Evolutionary conservation across 345 rosid genomes (phyloP).

Genomic region (Eucalyptus dawsonii): DNA sequence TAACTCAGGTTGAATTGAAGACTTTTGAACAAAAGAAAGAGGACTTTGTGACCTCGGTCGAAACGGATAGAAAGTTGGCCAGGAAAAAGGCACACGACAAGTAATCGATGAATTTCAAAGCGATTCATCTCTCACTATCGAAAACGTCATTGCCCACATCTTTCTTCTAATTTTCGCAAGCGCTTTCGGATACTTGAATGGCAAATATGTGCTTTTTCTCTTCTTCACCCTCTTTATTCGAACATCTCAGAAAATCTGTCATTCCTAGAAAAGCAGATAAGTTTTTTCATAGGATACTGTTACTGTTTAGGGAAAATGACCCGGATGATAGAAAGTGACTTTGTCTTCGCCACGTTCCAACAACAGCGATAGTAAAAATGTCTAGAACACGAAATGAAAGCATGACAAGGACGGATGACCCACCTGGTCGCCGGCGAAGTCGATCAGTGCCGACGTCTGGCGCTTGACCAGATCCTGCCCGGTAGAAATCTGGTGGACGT

Average conservation of each 20-base stretch:
- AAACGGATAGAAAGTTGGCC: background rate
- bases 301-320: background rate
- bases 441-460: conserved; percentile 35
- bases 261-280: background rate
- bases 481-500: conserved; percentile 32
- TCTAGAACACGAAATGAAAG: background rate
- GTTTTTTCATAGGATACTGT: background rate
- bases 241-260: background rate
- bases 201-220: background rate
- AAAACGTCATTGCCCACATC: background rate
- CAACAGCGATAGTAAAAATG: background rate
- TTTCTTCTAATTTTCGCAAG: background rate
- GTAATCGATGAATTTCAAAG: background rate
- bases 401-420: background rate
- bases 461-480: conserved; percentile 19
- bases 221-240: background rate
- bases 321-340: background rate
- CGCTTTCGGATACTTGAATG: background rate
- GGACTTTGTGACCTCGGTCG: background rate
- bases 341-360: background rate
- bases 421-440: conserved; percentile 87
- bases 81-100: background rate
- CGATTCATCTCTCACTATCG: background rate
- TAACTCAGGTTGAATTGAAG: background rate
- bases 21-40: background rate